Evolutionary conservation across 2,329 filamentous ascomycete species (phyloP).

Genomic region (Botrytis fabae): DNA sequence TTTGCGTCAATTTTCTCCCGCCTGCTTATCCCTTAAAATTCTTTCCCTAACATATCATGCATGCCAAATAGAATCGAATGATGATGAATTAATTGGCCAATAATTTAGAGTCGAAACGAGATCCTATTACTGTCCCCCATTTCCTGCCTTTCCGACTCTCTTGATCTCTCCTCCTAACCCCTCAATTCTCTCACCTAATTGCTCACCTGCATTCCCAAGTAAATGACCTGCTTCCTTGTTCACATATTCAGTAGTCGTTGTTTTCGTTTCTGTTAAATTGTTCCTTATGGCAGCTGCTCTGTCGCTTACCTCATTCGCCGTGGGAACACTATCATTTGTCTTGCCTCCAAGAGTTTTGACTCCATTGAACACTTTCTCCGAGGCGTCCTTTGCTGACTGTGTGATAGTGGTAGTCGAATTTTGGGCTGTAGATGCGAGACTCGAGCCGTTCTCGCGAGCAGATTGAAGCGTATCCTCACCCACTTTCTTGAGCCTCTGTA

Average conservation of each 20-base stretch:
- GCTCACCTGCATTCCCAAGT: slow-evolving; percentile 37
- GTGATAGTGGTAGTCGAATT: neutral
- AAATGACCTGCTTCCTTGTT: slow-evolving; percentile 36
- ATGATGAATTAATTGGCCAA: neutral
- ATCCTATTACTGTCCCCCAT: neutral
- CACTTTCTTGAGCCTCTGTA: slow-evolving; percentile 1
- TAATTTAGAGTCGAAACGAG: neutral
- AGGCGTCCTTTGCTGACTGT: neutral
- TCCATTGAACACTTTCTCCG: neutral
- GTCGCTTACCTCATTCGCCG: neutral
- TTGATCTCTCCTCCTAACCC: slow-evolving; percentile 31
- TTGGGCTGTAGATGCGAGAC: neutral
- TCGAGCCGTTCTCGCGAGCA: neutral
- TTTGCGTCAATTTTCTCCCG: neutral
- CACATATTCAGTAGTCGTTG: slow-evolving; percentile 27
- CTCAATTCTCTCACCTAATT: slow-evolving; percentile 33
- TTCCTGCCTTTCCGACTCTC: slow-evolving; percentile 11
- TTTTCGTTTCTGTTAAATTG: slow-evolving; percentile 28
- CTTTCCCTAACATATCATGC: neutral
- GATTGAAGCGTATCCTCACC: neutral
- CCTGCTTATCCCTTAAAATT: neutral
- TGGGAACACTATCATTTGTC: neutral
- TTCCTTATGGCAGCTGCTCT: slow-evolving; percentile 21
- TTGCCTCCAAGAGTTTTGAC: neutral
- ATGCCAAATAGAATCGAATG: neutral